Conservation (phyloP, 148 eudicot genomes). For the Selenicereus undatus region DNA sequence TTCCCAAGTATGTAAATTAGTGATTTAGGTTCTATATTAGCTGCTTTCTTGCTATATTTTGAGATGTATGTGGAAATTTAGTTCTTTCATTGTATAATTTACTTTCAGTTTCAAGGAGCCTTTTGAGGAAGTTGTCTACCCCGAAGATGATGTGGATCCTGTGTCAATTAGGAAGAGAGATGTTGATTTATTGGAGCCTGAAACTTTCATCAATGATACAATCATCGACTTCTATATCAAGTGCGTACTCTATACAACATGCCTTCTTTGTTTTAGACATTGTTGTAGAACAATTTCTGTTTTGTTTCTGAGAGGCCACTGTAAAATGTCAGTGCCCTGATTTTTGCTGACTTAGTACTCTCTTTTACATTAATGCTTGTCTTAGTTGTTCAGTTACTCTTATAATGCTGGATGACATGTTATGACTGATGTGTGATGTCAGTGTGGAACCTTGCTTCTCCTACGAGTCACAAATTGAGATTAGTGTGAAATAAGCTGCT, state of each 20-base stretch:
- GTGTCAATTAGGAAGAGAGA: constrained; percentile 87
- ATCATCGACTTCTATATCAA: constrained; percentile 92
- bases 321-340: background rate
- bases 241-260: constrained; percentile 41
- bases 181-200: constrained; percentile 77
- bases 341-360: background rate
- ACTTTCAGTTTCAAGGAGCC: constrained; percentile 60
- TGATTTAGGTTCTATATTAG: background rate
- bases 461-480: background rate
- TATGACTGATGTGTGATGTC: background rate
- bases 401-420: background rate
- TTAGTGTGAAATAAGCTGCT: background rate
- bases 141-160: constrained; percentile 90
- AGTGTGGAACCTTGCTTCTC: background rate
- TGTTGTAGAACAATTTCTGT: background rate
- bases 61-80: background rate
- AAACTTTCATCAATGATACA: constrained; percentile 82
- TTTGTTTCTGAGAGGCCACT: background rate
- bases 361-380: background rate
- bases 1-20: constrained; percentile 60
- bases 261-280: background rate
- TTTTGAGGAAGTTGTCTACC: constrained; percentile 85
- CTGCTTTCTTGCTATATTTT: background rate
- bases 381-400: background rate
- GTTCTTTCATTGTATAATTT: background rate